Evolutionary conservation across 768 basidiomycete species (phyloP), one percentile per base, ranked within the genome.

Genomic region (Lentinus tigrinus): DNA sequence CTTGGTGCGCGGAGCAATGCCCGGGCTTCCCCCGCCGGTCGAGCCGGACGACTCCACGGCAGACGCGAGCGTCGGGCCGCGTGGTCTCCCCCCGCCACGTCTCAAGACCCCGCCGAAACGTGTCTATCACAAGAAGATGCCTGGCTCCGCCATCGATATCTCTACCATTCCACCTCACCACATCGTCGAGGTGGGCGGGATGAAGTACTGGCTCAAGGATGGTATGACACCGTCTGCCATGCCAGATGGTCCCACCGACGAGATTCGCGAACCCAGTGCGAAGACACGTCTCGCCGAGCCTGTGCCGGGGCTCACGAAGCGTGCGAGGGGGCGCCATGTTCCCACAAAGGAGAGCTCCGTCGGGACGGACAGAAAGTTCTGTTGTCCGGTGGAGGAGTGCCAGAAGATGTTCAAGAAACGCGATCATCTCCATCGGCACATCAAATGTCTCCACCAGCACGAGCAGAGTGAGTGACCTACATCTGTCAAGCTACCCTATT

Each of bases 381-480:
- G 82, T 58, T 93, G 91, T 69, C 76, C 78, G 19, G 88, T 89
- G 0, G 74, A 81, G 2, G 88, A 81, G 1, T 94, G 92, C 64
- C 84, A 84, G 17, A 92, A 92, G 74, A 85, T 85, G 56, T 95
- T 95, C 65, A 83, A 83, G 37, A 77, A 92, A 2, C 82, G 85
- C 1, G 90, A 93, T 64, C 92, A 94, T 70, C 74, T 95, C 56
- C 91, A 92, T 73, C 75, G 92, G 26, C 92, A 93, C 73, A 80
- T 93, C 19, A 72, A 87, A 57, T 86, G 85, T 53, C 87, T 94
- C 48, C 91, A 94, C 71, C 89, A 89, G 2, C 77, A 89, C 63
- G 89, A 92, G 64, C 89, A 88, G 77, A 88, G 91, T 93, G 63
- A 72, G 90, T 78, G 1, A 44, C 47, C 16, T 36, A 4, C 31